Evolutionary conservation across 2,329 filamentous ascomycete genomes (phyloP).

Genomic region (Cucurbitaria berberidis): DNA sequence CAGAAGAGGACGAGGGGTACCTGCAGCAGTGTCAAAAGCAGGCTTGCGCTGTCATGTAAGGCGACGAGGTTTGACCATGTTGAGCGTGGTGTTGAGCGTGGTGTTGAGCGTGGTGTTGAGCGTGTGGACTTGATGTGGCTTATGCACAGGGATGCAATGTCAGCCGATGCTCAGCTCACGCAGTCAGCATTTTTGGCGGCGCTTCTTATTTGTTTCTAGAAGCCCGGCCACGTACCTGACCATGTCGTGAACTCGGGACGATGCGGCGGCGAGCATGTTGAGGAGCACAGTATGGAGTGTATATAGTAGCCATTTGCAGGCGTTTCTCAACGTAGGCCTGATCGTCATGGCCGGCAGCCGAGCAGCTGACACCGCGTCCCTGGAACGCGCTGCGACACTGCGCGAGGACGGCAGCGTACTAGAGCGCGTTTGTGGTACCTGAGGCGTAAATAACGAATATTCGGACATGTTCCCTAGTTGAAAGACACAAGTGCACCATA

Average conservation of each 20-base stretch:
- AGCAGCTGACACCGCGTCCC: slow-evolving; percentile 35
- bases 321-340: neutral
- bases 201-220: slow-evolving; percentile 9
- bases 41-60: slow-evolving; percentile 54
- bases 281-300: neutral
- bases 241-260: neutral
- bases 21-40: slow-evolving; percentile 65
- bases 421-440: slow-evolving; percentile 18
- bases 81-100: slow-evolving; percentile 15
- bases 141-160: slow-evolving; percentile 33
- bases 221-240: neutral
- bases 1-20: slow-evolving; percentile 77
- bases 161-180: slow-evolving; percentile 40
- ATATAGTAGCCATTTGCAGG: neutral
- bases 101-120: slow-evolving; percentile 6
- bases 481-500: slow-evolving; percentile 1
- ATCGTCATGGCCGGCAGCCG: slow-evolving; percentile 5
- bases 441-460: neutral
- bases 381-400: slow-evolving; percentile 9
- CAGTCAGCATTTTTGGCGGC: slow-evolving; percentile 29
- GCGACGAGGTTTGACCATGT: neutral
- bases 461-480: too few relatives aligned
- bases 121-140: slow-evolving; percentile 2
- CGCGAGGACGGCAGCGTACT: slow-evolving; percentile 19
- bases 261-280: neutral